Evolutionary conservation across 495 filamentous ascomycete genomes (phyloP).

Genomic region (Cryomyces antarcticus): DNA sequence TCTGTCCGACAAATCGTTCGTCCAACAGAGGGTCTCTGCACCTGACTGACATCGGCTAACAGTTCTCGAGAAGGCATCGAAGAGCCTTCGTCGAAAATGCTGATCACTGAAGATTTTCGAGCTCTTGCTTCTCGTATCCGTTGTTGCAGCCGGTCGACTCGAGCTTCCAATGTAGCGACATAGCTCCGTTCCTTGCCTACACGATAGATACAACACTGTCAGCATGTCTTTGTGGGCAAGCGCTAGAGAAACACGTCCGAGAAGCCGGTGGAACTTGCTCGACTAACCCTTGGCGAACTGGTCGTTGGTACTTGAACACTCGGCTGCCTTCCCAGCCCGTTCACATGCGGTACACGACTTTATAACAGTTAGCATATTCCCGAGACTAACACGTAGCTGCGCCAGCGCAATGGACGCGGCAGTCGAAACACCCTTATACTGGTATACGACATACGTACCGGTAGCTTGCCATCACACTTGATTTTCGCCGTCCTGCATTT

Average conservation of each 20-base stretch:
- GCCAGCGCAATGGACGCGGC: too few species aligned
- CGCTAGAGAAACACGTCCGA: too few species aligned
- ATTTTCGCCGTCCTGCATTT: constrained; percentile 85
- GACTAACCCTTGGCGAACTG: constrained; percentile 48
- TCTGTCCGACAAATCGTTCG: constrained; percentile 17
- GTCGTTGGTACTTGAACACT: constrained; percentile 85
- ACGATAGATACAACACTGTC: too few species aligned
- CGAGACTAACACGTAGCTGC: neutral
- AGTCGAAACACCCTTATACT: neutral
- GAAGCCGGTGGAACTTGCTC: too few species aligned
- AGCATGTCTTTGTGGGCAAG: too few species aligned
- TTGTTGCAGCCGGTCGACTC: constrained; percentile 68
- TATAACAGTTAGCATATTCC: constrained; percentile 7
- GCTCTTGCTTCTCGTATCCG: constrained; percentile 39
- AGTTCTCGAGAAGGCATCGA: constrained; percentile 11
- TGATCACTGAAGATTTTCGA: constrained; percentile 24
- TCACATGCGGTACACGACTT: constrained; percentile 70
- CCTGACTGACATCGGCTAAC: constrained; percentile 10
- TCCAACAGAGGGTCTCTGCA: constrained; percentile 6
- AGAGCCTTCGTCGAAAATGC: constrained; percentile 13
- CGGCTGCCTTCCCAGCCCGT: constrained; percentile 53
- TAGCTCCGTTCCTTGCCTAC: constrained; percentile 81
- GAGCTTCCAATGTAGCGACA: constrained; percentile 74
- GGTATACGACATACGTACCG: constrained; percentile 10
- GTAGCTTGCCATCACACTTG: constrained; percentile 88